Conservation (phyloP, 257 asterid genomes). For the Solanum lycopersicoides region DNA sequence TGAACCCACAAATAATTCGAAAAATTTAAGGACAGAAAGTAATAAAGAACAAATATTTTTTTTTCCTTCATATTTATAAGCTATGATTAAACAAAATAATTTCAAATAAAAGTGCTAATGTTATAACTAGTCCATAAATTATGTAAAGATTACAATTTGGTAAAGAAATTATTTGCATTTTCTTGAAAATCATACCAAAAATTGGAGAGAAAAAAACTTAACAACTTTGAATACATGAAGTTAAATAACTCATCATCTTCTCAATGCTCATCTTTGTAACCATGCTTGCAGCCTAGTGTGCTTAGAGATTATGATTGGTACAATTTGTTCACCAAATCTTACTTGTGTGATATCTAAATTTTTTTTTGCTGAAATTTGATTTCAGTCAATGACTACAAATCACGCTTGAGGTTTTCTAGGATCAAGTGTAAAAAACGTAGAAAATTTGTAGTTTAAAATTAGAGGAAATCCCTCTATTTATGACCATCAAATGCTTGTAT, state of each 20-base stretch:
- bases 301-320: not conserved
- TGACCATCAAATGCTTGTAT: not conserved
- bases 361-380: not conserved
- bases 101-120: not conserved
- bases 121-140: not conserved
- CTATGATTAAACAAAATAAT: no score
- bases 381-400: not conserved
- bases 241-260: not conserved
- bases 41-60: not conserved
- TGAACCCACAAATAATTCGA: not conserved
- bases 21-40: not conserved
- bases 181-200: not conserved
- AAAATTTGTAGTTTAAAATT: not conserved
- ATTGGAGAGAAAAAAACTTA: not conserved
- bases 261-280: not conserved
- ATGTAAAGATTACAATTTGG: not conserved
- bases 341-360: not conserved
- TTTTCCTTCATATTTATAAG: not conserved
- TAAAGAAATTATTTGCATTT: not conserved
- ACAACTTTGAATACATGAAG: not conserved
- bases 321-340: not conserved
- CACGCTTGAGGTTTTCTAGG: not conserved
- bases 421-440: not conserved
- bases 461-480: not conserved
- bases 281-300: not conserved